Evolutionary conservation across 2,329 filamentous ascomycete genomes (phyloP).

Genomic region (Dactylellina leptospora): DNA sequence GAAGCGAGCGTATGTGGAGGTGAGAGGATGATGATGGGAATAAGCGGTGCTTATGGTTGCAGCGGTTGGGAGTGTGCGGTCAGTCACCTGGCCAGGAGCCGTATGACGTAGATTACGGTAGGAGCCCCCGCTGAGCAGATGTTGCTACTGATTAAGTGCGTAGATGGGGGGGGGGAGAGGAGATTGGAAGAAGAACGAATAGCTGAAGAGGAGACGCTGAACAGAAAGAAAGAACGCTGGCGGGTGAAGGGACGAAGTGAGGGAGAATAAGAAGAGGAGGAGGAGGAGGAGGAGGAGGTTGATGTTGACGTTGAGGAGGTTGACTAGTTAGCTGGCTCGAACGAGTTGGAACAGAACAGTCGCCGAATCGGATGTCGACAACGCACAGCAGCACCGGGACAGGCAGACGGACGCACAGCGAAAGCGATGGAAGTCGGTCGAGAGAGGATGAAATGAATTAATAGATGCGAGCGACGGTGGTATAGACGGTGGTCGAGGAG

Average conservation of each 20-base stretch:
- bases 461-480: too few relatives aligned
- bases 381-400: conserved; percentile 15
- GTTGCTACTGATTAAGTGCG: too few relatives aligned
- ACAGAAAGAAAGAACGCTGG: background rate
- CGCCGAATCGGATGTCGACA: conserved; percentile 53
- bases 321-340: background rate
- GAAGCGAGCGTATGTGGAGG: too few relatives aligned
- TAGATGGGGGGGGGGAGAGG: too few relatives aligned
- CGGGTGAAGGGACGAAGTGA: conserved; percentile 1
- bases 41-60: conserved; percentile 1
- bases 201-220: too few relatives aligned
- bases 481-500: background rate
- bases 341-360: conserved; percentile 8
- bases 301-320: background rate
- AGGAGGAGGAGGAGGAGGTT: background rate
- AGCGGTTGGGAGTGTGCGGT: background rate
- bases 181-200: too few relatives aligned
- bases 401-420: background rate
- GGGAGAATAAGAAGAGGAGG: background rate
- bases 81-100: conserved; percentile 41
- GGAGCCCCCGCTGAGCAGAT: too few relatives aligned
- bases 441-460: too few relatives aligned
- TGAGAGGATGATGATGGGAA: too few relatives aligned
- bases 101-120: conserved; percentile 37
- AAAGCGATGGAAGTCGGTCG: conserved; percentile 10